Evolutionary conservation across 495 filamentous ascomycete genomes (phyloP).

Genomic region (Penicillium silybi): DNA sequence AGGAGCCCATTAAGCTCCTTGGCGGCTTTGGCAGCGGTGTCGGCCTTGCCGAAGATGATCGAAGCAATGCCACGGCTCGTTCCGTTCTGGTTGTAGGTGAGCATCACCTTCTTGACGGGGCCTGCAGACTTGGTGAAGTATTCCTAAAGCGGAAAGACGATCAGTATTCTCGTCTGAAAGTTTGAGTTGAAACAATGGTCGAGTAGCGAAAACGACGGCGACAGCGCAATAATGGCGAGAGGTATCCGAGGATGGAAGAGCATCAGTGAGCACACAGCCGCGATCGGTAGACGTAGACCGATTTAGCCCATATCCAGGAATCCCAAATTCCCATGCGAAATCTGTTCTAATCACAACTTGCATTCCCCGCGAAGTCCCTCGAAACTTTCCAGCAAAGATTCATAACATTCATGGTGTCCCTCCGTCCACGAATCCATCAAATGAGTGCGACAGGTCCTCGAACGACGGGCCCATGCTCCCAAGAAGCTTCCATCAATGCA

Average conservation of each 20-base stretch:
- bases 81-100: slow-evolving; percentile 90
- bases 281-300: slow-evolving; percentile 16
- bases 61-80: slow-evolving; percentile 84
- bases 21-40: slow-evolving; percentile 76
- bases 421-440: slow-evolving; percentile 8
- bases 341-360: neutral
- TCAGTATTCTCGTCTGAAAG: slow-evolving; percentile 37
- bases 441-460: slow-evolving; percentile 9
- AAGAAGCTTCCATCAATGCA: slow-evolving; percentile 4
- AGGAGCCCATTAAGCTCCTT: slow-evolving; percentile 78
- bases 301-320: neutral
- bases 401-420: neutral
- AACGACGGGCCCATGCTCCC: slow-evolving; percentile 6
- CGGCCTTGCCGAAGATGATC: slow-evolving; percentile 70
- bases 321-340: neutral
- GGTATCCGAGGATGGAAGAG: slow-evolving; percentile 37
- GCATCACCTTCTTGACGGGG: slow-evolving; percentile 77
- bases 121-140: slow-evolving; percentile 89
- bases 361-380: neutral
- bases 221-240: slow-evolving; percentile 23
- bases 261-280: slow-evolving; percentile 72
- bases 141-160: slow-evolving; percentile 65
- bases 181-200: slow-evolving; percentile 20
- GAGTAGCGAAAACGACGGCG: slow-evolving; percentile 23
- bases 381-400: neutral